phyloP scores from a whole-genome alignment of 257 asterid genomes.

The Salvia hispanica region DNA sequence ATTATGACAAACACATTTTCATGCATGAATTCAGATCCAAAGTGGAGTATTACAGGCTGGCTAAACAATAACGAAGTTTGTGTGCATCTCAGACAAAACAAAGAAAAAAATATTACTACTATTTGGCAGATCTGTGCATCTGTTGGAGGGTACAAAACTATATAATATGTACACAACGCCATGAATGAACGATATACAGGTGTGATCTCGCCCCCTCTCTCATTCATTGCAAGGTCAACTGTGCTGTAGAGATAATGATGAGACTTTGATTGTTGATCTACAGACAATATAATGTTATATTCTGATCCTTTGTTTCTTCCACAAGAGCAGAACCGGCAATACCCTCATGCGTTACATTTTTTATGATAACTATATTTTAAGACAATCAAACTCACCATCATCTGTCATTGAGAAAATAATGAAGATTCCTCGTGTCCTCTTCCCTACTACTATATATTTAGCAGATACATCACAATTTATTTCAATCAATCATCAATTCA shows the following conservation, averaged over 20 bases:
- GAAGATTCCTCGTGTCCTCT: too few species aligned
- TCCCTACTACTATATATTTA: too few species aligned
- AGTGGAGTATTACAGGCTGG: too few species aligned
- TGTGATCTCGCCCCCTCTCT: too few species aligned
- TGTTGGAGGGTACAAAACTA: background rate
- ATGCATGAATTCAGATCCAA: background rate
- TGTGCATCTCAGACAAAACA: background rate
- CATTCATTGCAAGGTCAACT: too few species aligned
- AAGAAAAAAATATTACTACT: background rate
- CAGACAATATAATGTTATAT: background rate
- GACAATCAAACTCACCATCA: background rate
- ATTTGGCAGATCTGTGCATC: conserved; percentile 6
- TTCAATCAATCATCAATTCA: background rate
- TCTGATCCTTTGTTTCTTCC: background rate
- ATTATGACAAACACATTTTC: too few species aligned
- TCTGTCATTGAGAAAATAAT: background rate
- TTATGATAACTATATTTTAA: too few species aligned
- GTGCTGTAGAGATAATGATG: background rate
- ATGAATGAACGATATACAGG: too few species aligned
- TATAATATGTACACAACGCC: background rate
- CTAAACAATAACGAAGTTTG: background rate
- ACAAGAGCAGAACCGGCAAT: background rate
- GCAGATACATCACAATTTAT: background rate
- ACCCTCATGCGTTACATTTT: background rate
- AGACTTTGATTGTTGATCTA: background rate